Base-by-base conservation (phyloP, 352 stramenopile genomes). In the Pythium phragmitis region DNA sequence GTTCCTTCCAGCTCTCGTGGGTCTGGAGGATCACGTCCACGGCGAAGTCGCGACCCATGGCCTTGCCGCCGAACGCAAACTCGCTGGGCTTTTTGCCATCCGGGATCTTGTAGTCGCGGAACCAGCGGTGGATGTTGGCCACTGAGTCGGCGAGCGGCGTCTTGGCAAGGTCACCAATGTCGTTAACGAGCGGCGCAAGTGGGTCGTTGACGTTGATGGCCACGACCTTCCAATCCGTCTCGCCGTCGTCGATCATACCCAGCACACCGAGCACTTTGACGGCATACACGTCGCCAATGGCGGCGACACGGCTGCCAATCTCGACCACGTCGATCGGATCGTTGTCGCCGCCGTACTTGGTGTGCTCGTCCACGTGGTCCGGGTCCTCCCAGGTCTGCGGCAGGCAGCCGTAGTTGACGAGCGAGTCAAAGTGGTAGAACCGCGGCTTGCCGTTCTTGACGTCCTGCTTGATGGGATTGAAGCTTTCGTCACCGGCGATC, bases 301-400 rank as follows among this genome's bases (percentile, higher is more conserved):
- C 68, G 28, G 97, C 82, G 23, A 96, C 76, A 23, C 82, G 79
- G n/a, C 75, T 89, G 51, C 98, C 97, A 72, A 99, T 99, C 79
- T 99, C 98, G 41, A 70, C 98, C 42, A 99, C 97, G 82, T 99
- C 98, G 52, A 99, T 94, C 13, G 98, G 98, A 87, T 99, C 98
- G 70, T 99, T 97, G 75, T 99, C 98, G 26, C 98, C 87, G 26
- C 85, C 82, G 62, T 79, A 89, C 51, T 95, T 93, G 39, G 98
- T 94, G 65, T 89, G 80, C 4, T 88, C 86, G 72, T 99, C 94
- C 56, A 99, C 83, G 52, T 98, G 86, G 54, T 94, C 94, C 7
- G 97, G 98, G 74, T 99, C 96, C 75, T 99, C 98, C 97, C 97
- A 99, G 3, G 98, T 99, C 78, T 99, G 98, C 47, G 98, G 98